These are phyloP conservation scores for Aspergillus sergii DNA, from an alignment of 2,329 filamentous ascomycete genomes.

Conservation along the genomic window DNA sequence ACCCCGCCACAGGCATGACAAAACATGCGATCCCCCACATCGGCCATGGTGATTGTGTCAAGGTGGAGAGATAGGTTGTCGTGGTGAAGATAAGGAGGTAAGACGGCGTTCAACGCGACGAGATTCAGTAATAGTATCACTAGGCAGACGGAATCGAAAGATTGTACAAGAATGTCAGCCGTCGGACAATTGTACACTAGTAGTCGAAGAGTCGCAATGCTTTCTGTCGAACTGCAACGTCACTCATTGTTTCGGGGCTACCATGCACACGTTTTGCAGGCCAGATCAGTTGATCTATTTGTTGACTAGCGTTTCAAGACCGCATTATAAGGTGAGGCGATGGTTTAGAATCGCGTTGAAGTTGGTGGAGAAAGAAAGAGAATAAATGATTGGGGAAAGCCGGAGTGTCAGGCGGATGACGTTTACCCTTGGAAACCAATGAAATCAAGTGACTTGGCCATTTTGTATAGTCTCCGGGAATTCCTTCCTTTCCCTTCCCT, in stretches of 20 bases:
- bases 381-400: background rate
- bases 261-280: background rate
- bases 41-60: slow-evolving; percentile 33
- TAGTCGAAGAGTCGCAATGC: background rate
- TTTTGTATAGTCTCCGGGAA: background rate
- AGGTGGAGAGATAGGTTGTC: background rate
- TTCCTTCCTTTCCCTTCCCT: background rate
- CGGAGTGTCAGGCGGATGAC: background rate
- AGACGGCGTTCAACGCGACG: background rate
- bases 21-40: slow-evolving; percentile 69
- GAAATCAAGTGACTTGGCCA: background rate
- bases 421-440: background rate
- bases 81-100: background rate
- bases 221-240: slow-evolving; percentile 5
- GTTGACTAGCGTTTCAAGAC: background rate
- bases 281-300: background rate
- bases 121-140: background rate
- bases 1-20: slow-evolving; percentile 82
- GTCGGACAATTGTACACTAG: background rate
- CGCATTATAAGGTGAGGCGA: background rate
- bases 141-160: background rate
- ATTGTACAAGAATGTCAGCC: background rate
- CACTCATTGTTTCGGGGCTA: slow-evolving; percentile 6
- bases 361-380: background rate
- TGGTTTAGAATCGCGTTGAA: background rate